These are phyloP conservation scores for Camellia japonica DNA, from an alignment of 148 eudicot species.

Conservation along the genomic window DNA sequence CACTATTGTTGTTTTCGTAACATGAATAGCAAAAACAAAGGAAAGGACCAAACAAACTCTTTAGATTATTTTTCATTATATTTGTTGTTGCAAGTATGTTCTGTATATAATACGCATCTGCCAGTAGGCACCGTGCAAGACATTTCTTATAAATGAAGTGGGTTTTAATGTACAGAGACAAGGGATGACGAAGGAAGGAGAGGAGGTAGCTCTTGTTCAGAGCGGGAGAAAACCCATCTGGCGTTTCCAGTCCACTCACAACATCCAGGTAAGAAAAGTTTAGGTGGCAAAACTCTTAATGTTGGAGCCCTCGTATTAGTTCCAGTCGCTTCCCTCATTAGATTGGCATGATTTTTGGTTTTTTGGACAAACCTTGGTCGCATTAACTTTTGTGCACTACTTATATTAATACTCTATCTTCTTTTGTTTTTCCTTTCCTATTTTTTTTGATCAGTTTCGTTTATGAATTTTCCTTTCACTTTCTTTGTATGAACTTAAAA, in stretches of 20 bases:
- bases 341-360: not conserved
- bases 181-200: conserved; percentile 93
- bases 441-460: not conserved
- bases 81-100: not conserved
- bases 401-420: not conserved
- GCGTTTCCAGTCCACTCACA: conserved; percentile 92
- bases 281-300: conserved; percentile 22
- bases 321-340: not conserved
- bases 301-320: not conserved
- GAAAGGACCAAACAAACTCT: no score
- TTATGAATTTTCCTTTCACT: not conserved
- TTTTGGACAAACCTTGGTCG: not conserved
- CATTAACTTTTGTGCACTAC: not conserved
- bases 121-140: not conserved
- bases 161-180: conserved; percentile 53
- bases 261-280: conserved; percentile 80
- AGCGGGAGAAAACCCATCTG: conserved; percentile 90
- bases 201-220: conserved; percentile 90
- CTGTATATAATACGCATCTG: not conserved
- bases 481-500: no score
- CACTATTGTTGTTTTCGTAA: no score
- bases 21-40: no score
- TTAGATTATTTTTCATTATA: not conserved
- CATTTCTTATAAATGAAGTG: not conserved
- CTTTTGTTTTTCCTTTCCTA: no score